phyloP scores from a whole-genome alignment of 192 early-diverging fungal species.

The Podila clonocystis region DNA sequence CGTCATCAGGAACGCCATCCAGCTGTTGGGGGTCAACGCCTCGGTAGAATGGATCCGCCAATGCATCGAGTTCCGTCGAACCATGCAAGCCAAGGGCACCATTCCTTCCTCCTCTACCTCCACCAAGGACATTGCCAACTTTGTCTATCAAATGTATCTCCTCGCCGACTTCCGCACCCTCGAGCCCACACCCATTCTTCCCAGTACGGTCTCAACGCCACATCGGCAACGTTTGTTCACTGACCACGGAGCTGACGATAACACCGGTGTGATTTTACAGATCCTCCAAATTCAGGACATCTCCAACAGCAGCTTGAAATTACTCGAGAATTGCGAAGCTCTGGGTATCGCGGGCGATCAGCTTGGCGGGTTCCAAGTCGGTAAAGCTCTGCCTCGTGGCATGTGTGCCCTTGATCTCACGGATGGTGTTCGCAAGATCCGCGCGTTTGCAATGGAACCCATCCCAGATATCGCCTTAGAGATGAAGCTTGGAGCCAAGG shows the following conservation, averaged over 20 bases:
- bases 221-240: constrained; percentile 30
- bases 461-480: constrained; percentile 35
- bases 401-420: constrained; percentile 28
- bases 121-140: constrained; percentile 10
- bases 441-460: constrained; percentile 16
- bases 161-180: constrained; percentile 40
- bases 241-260: background rate
- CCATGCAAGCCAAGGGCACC: background rate
- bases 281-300: constrained; percentile 38
- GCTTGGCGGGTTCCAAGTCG: constrained; percentile 18
- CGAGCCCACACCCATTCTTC: constrained; percentile 25
- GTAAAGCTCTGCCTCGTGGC: constrained; percentile 14
- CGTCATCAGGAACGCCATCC: constrained; percentile 33
- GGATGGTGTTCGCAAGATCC: constrained; percentile 29
- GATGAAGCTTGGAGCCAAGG: constrained; percentile 49
- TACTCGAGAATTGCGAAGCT: constrained; percentile 29
- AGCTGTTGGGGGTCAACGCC: constrained; percentile 31
- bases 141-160: constrained; percentile 44
- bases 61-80: constrained; percentile 26
- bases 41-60: constrained; percentile 48
- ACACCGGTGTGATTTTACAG: constrained; percentile 34
- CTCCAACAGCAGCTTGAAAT: constrained; percentile 23
- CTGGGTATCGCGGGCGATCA: constrained; percentile 22
- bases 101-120: background rate
- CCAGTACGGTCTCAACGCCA: constrained; percentile 20